A percentile compares a stretch with the other conserved stretches of the same genome.
Evolutionary conservation across 1,284 basidiomycete species (phyloP).

Genomic region (Nidula niveotomentosa): DNA sequence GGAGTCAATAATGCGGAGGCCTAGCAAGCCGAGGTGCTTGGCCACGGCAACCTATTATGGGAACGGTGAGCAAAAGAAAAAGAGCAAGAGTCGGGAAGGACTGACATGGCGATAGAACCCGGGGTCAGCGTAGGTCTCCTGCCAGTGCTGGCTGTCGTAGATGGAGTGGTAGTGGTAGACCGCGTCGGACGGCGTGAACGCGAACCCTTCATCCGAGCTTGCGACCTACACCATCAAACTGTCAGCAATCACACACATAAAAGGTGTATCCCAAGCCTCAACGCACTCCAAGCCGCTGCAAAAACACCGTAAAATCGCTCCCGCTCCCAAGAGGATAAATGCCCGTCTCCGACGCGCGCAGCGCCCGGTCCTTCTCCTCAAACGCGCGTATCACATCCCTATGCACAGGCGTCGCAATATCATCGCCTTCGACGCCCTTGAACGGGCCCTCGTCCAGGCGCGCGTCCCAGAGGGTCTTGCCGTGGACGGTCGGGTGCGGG

Average conservation of each 20-base stretch:
- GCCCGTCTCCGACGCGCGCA: constrained; percentile 23
- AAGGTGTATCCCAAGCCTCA: background rate
- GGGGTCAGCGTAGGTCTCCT: constrained; percentile 75
- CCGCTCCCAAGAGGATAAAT: constrained; percentile 48
- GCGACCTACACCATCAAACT: constrained; percentile 39
- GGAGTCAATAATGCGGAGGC: constrained; percentile 62
- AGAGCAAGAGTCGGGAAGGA: constrained; percentile 1
- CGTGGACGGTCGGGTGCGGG: constrained; percentile 58
- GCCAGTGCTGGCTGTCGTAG: constrained; percentile 79
- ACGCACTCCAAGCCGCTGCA: constrained; percentile 54
- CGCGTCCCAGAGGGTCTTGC: constrained; percentile 69
- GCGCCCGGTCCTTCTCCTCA: constrained; percentile 13
- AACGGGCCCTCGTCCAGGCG: constrained; percentile 55
- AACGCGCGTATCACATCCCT: background rate
- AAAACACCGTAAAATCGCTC: constrained; percentile 80
- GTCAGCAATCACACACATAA: too few relatives aligned
- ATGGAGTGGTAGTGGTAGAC: constrained; percentile 84
- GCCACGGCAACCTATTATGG: constrained; percentile 50
- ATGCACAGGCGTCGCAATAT: background rate
- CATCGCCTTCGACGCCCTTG: constrained; percentile 21
- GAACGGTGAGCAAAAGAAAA: background rate
- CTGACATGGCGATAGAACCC: constrained; percentile 72
- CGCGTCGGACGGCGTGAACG: constrained; percentile 51
- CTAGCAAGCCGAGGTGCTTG: constrained; percentile 56
- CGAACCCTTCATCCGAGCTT: constrained; percentile 42